phyloP scores from a whole-genome alignment of 1,284 basidiomycete species.

The Puccinia novopanici region DNA sequence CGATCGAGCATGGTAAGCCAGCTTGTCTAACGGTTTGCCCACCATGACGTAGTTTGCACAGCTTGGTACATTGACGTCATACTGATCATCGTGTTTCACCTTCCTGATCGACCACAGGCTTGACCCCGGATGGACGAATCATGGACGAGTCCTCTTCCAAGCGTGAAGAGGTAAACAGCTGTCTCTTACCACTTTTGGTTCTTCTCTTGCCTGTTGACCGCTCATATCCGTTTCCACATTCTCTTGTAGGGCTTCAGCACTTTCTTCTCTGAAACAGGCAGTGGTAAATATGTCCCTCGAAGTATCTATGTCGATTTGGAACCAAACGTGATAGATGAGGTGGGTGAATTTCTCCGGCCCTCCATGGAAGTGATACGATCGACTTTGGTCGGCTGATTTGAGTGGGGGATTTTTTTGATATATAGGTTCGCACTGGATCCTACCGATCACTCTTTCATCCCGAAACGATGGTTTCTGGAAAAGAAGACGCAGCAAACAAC shows the following conservation, averaged over 20 bases:
- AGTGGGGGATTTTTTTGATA: background rate
- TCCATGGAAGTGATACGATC: background rate
- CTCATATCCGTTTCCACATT: slow-evolving; percentile 61
- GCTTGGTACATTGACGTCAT: slow-evolving; percentile 16
- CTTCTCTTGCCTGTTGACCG: too few species aligned
- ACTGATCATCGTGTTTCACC: background rate
- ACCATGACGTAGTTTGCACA: slow-evolving; percentile 35
- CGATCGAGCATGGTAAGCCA: slow-evolving; percentile 93
- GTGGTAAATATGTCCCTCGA: slow-evolving; percentile 92
- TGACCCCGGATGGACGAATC: slow-evolving; percentile 58
- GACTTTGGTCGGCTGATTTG: too few species aligned
- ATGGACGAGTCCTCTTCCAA: slow-evolving; percentile 57
- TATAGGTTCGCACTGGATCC: slow-evolving; percentile 78
- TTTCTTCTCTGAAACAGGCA: slow-evolving; percentile 65
- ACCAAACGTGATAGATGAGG: slow-evolving; percentile 90
- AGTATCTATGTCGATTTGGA: slow-evolving; percentile 95
- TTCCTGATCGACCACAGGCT: background rate
- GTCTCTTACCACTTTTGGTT: slow-evolving; percentile 67
- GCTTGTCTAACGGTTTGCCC: slow-evolving; percentile 62
- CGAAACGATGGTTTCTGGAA: slow-evolving; percentile 96
- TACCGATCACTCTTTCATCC: slow-evolving; percentile 97
- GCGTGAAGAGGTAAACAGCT: slow-evolving; percentile 56
- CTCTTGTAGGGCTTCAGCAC: slow-evolving; percentile 88
- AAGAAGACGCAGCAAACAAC: slow-evolving; percentile 99
- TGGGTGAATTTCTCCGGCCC: background rate